Percentiles rank a stretch among this genome's conserved stretches.
These are phyloP conservation scores for Helicostylum pulchrum DNA, from an alignment of 192 early-diverging fungal species.

Conservation along the genomic window DNA sequence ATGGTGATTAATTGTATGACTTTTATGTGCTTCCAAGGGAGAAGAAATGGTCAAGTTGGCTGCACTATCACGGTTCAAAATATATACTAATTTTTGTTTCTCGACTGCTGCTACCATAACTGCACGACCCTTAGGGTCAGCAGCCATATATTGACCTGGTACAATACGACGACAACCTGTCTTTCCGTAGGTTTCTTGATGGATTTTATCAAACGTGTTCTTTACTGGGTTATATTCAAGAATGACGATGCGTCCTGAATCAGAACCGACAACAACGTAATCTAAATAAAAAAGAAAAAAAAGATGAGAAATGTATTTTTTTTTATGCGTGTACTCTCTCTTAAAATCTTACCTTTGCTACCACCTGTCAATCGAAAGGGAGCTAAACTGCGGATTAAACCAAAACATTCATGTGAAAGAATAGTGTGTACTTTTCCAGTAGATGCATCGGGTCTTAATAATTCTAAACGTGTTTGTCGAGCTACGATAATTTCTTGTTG, in stretches of 20 bases:
- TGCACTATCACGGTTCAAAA: constrained; percentile 88
- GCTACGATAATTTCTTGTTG: constrained; percentile 87
- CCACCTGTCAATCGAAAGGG: constrained; percentile 88
- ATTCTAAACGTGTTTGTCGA: constrained; percentile 71
- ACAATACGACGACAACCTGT: constrained; percentile 85
- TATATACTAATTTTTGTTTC: constrained; percentile 94
- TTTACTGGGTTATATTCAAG: constrained; percentile 80
- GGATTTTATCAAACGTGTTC: constrained; percentile 76
- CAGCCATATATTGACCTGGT: constrained; percentile 93
- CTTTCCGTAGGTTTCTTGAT: constrained; percentile 94
- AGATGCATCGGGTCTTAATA: constrained; percentile 71
- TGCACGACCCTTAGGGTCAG: constrained; percentile 94
- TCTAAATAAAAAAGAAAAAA: constrained; percentile 51
- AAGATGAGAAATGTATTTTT: not conserved
- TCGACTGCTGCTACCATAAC: constrained; percentile 94
- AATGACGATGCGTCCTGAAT: constrained; percentile 86
- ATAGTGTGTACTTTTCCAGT: constrained; percentile 77
- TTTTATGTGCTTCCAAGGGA: constrained; percentile 90
- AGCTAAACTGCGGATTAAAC: constrained; percentile 76
- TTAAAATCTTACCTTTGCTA: constrained; percentile 63
- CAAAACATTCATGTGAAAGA: constrained; percentile 79
- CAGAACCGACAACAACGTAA: constrained; percentile 85
- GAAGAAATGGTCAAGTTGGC: constrained; percentile 87
- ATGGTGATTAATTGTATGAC: constrained; percentile 72
- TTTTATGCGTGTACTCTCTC: not conserved